Base-by-base conservation (phyloP, 139 green algal genomes). In the Coelastrella sp. region DNA sequence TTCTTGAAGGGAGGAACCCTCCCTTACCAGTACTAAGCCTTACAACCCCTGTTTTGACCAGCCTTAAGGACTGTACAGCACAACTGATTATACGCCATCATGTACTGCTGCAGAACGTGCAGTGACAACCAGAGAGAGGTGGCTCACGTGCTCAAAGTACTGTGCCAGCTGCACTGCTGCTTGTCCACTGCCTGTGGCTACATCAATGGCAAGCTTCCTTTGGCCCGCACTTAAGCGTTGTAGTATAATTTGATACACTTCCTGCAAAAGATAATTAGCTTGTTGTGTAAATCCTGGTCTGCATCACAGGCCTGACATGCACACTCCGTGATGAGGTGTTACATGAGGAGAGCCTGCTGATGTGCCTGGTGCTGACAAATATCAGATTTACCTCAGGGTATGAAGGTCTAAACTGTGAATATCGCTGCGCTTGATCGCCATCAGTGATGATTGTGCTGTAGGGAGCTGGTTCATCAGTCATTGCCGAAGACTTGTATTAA, bases 141-240 rank as follows among this genome's bases (percentile, higher is more conserved):
- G 15, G 25, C 82, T 22, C 19, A 88, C 84, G 66, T 88, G 84
- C 20, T 88, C 20, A 57, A 88, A 88, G 9, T 63, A 68, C 8
- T 75, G 27, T 12, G 84, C 84, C 49, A 88, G 49, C 56, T 88
- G 84, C 66, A 81, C 68, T n/a, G 84, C 84, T 57, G 84, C 84
- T 57, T 88, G 84, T 7, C 84, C 84, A n/a, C 56, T 81, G 68
- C 84, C 84, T 57, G 84, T 88, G 6, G 84, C 84, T 24, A 88
- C 84, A 68, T 88, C 84, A n/a, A 88, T 49, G n/a, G 84, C 84
- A 20, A 88, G 84, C 20, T 70, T 58, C 14, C 84, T 49, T 56
- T 88, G 84, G 17, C 81, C 20, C 60, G 17, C 7, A 14, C 82
- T 56, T 17, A 88, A 59, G 17, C 66, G 68, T 49, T 68, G 49